These are phyloP conservation scores for Torrubiellomyces zombiae DNA, from an alignment of 2,329 filamentous ascomycete genomes.

Conservation along the genomic window DNA sequence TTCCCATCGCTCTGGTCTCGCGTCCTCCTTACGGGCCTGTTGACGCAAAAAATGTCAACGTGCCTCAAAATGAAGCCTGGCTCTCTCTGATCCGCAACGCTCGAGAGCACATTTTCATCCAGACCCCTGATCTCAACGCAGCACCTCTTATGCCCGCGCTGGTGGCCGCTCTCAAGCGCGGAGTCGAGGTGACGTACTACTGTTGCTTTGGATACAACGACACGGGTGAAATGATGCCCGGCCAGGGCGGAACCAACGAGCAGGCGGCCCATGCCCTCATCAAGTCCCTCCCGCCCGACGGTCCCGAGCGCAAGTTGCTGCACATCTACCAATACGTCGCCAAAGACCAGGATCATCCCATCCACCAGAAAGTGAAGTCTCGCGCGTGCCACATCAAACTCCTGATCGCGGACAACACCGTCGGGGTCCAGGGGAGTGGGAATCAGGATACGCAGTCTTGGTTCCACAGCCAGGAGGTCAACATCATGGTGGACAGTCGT, in stretches of 20 bases:
- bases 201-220: slow-evolving; percentile 70
- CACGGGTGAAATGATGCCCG: slow-evolving; percentile 56
- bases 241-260: slow-evolving; percentile 62
- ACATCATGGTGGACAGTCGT: slow-evolving; percentile 53
- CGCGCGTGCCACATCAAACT: slow-evolving; percentile 64
- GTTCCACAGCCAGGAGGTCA: slow-evolving; percentile 65
- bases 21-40: slow-evolving; percentile 49
- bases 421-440: slow-evolving; percentile 58
- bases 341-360: slow-evolving; percentile 53
- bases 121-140: slow-evolving; percentile 63
- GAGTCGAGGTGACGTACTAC: slow-evolving; percentile 52
- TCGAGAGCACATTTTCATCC: slow-evolving; percentile 50
- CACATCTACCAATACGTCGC: slow-evolving; percentile 55
- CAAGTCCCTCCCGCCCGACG: slow-evolving; percentile 29
- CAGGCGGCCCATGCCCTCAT: slow-evolving; percentile 47
- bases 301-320: slow-evolving; percentile 20
- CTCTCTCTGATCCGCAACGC: slow-evolving; percentile 53
- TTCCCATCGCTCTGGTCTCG: slow-evolving; percentile 58
- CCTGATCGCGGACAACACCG: slow-evolving; percentile 51
- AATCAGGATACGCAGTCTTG: slow-evolving; percentile 72
- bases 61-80: slow-evolving; percentile 64
- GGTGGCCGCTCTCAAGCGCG: slow-evolving; percentile 45
- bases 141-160: slow-evolving; percentile 48
- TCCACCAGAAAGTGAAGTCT: slow-evolving; percentile 47
- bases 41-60: slow-evolving; percentile 41